A percentile compares a stretch with the other conserved stretches of the same genome.
Conservation (phyloP, 495 filamentous ascomycete species). For the Podospora appendiculata region DNA sequence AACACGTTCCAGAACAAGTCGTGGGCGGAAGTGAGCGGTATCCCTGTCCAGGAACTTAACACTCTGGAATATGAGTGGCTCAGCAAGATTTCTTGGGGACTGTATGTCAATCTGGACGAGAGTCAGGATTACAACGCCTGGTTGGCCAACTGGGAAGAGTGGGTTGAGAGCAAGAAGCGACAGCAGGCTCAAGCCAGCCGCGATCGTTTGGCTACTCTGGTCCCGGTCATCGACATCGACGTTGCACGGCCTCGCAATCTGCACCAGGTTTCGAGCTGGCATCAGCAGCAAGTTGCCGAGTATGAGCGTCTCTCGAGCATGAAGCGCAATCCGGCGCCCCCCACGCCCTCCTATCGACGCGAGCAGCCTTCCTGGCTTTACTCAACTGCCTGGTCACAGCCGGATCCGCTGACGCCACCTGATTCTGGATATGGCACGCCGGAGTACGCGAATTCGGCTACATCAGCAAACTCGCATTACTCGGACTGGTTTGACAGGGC, state of each 20-base stretch:
- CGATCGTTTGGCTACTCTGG: conserved; percentile 49
- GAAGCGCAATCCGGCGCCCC: conserved; percentile 40
- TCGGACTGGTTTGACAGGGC: conserved; percentile 37
- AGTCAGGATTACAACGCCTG: conserved; percentile 78
- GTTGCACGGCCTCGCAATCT: conserved; percentile 26
- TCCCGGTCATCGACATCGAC: conserved; percentile 62
- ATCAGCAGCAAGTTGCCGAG: conserved; percentile 42
- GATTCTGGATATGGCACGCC: conserved; percentile 46
- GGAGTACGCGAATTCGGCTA: conserved; percentile 37
- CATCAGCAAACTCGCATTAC: conserved; percentile 35
- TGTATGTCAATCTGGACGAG: conserved; percentile 80
- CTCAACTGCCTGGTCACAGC: conserved; percentile 22
- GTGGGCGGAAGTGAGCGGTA: conserved; percentile 96
- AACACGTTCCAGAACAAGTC: conserved; percentile 99
- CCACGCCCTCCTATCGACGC: conserved; percentile 33
- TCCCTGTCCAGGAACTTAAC: conserved; percentile 81
- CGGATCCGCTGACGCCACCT: conserved; percentile 39
- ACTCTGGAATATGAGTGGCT: conserved; percentile 90
- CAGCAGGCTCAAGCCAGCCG: conserved; percentile 40
- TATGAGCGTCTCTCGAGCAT: conserved; percentile 37
- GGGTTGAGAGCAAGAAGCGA: conserved; percentile 55
- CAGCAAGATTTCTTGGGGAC: conserved; percentile 70
- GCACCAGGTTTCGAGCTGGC: conserved; percentile 40
- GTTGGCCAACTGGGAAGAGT: conserved; percentile 77
- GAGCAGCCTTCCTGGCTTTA: conserved; percentile 40